Conservation (phyloP, 202 grass and related monocot species). For the Schoenoplectus tabernaemontani region DNA sequence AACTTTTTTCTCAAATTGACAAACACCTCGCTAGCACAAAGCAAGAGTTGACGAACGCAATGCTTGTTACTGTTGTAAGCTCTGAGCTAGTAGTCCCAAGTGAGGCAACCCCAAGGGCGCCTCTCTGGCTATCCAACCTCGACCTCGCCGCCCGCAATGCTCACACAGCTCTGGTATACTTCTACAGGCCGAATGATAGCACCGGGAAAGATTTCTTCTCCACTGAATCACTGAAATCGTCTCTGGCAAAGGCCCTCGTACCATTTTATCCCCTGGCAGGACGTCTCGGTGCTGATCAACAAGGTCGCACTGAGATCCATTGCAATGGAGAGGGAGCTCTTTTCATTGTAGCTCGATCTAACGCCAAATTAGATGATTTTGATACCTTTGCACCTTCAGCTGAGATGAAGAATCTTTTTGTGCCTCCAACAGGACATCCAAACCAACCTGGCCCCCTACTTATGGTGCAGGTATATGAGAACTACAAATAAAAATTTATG, state of each 20-base stretch:
- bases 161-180: not conserved
- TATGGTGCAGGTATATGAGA: slow-evolving; percentile 10
- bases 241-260: slow-evolving; percentile 40
- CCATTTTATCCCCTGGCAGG: slow-evolving; percentile 49
- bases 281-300: slow-evolving; percentile 27
- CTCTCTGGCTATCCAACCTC: not conserved
- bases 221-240: slow-evolving; percentile 11
- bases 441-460: slow-evolving; percentile 29
- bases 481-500: not conserved
- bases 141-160: not conserved
- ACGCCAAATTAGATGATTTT: slow-evolving; percentile 29
- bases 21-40: too few relatives aligned
- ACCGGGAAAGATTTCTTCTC: slow-evolving; percentile 25
- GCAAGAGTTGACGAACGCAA: too few relatives aligned
- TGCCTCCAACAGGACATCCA: slow-evolving; percentile 20
- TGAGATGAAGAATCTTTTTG: slow-evolving; percentile 36
- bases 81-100: not conserved
- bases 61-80: not conserved
- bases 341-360: slow-evolving; percentile 32
- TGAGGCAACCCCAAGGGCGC: not conserved
- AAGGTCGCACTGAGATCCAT: slow-evolving; percentile 35
- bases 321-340: slow-evolving; percentile 36
- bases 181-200: not conserved
- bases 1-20: too few relatives aligned
- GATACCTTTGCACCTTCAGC: slow-evolving; percentile 37